Evolutionary conservation across 1,139 yeast genomes (phyloP).

Genomic region (Debaryomycetaceae sp.): DNA sequence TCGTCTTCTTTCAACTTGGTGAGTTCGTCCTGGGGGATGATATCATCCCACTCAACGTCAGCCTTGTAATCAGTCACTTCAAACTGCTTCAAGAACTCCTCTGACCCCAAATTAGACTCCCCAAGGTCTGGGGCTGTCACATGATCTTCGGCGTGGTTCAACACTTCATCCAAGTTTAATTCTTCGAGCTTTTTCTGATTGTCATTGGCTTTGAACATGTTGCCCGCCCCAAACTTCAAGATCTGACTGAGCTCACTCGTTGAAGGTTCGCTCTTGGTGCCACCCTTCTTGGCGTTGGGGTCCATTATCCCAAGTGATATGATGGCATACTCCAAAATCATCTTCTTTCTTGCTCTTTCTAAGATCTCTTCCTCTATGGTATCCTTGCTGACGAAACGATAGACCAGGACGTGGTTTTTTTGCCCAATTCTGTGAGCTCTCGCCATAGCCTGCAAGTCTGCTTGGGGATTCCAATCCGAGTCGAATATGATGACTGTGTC

Average conservation of each 20-base stretch:
- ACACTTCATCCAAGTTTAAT: constrained; percentile 90
- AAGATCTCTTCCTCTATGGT: constrained; percentile 96
- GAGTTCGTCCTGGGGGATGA: constrained; percentile 93
- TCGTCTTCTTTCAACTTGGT: constrained; percentile 88
- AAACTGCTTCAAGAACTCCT: constrained; percentile 93
- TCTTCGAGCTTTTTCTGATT: constrained; percentile 95
- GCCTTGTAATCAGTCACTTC: constrained; percentile 99
- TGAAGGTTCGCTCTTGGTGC: constrained; percentile 69
- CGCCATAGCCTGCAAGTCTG: constrained; percentile 98
- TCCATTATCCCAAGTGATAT: constrained; percentile 95
- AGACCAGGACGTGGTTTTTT: constrained; percentile 94
- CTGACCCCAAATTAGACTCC: constrained; percentile 96
- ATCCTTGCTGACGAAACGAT: constrained; percentile 93
- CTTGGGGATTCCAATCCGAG: constrained; percentile 99
- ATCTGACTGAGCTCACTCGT: constrained; percentile 87
- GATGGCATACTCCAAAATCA: constrained; percentile 97
- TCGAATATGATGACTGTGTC: constrained; percentile 97
- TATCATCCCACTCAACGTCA: constrained; percentile 98
- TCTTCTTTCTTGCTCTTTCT: constrained; percentile 94
- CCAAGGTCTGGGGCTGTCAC: constrained; percentile 95
- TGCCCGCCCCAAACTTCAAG: constrained; percentile 96
- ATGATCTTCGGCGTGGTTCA: constrained; percentile 96
- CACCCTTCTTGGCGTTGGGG: constrained; percentile 39
- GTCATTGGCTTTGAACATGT: constrained; percentile 90
- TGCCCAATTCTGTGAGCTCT: constrained; percentile 99